These are phyloP conservation scores for Colletotrichum graminicola DNA, from an alignment of 2,329 filamentous ascomycete species.

Conservation along the genomic window DNA sequence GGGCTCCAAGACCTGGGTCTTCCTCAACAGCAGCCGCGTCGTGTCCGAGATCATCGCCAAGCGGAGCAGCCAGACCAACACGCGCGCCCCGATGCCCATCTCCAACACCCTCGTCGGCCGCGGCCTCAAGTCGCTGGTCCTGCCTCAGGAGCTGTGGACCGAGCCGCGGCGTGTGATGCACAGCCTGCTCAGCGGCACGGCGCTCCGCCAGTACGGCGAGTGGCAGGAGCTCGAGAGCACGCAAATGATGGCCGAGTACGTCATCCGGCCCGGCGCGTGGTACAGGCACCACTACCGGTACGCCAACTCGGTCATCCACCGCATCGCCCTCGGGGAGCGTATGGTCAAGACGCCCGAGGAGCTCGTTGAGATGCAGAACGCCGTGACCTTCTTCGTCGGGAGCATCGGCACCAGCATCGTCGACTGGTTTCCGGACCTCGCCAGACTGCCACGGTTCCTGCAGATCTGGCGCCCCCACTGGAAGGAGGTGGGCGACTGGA, in stretches of 20 bases:
- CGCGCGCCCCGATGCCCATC: conserved; percentile 44
- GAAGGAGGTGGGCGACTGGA: conserved; percentile 50
- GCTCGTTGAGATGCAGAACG: conserved; percentile 53
- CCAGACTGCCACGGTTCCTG: conserved; percentile 48
- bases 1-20: conserved; percentile 55
- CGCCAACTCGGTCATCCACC: conserved; percentile 53
- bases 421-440: conserved; percentile 55
- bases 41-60: conserved; percentile 54
- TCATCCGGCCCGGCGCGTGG: conserved; percentile 50
- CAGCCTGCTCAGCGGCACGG: conserved; percentile 52
- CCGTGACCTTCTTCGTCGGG: conserved; percentile 51
- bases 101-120: conserved; percentile 53
- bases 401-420: conserved; percentile 51
- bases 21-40: conserved; percentile 57
- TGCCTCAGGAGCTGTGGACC: conserved; percentile 51
- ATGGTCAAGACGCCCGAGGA: conserved; percentile 49
- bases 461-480: conserved; percentile 51
- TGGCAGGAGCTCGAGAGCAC: conserved; percentile 54
- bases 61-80: conserved; percentile 51
- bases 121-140: conserved; percentile 50
- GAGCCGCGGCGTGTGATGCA: conserved; percentile 56
- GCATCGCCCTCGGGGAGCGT: conserved; percentile 52
- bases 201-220: conserved; percentile 49
- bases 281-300: conserved; percentile 57
- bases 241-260: conserved; percentile 49